A percentile compares a stretch with the other conserved stretches of the same genome.
Conservation (phyloP, 164 flowering plant species). For the Litsea cubeba region DNA sequence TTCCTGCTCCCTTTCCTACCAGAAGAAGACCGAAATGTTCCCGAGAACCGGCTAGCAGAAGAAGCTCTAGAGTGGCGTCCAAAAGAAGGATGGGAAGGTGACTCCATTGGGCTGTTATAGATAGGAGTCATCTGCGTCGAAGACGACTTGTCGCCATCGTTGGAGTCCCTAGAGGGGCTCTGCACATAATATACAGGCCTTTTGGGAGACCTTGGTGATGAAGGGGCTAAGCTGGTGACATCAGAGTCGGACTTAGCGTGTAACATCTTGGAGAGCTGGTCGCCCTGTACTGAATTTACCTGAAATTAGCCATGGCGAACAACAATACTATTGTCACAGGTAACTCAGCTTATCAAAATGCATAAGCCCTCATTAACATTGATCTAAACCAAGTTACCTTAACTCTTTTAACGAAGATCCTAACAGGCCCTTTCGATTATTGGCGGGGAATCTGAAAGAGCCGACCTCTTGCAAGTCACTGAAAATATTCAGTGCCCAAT, state of each 20-base stretch:
- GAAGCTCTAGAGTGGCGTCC: constrained; percentile 91
- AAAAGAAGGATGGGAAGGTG: constrained; percentile 89
- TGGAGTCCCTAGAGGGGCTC: constrained; percentile 95
- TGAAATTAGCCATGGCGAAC: too few relatives aligned
- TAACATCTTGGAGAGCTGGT: constrained; percentile 26
- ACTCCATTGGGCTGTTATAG: constrained; percentile 80
- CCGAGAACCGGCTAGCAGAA: constrained; percentile 86
- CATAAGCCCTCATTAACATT: too few relatives aligned
- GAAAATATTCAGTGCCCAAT: background rate
- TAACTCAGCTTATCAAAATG: too few relatives aligned
- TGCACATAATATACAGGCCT: constrained; percentile 80
- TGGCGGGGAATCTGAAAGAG: background rate
- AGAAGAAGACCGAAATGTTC: constrained; percentile 75
- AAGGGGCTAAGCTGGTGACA: constrained; percentile 79
- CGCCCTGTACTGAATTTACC: too few relatives aligned
- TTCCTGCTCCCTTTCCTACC: constrained; percentile 59
- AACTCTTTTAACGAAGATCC: too few relatives aligned
- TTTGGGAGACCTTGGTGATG: constrained; percentile 84
- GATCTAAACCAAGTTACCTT: too few relatives aligned
- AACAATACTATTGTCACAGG: too few relatives aligned
- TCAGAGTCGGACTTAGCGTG: constrained; percentile 91
- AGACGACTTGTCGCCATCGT: constrained; percentile 91
- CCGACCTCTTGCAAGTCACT: background rate
- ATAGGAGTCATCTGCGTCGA: constrained; percentile 85
- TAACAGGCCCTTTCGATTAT: too few relatives aligned